Evolutionary conservation across 768 basidiomycete genomes (phyloP).

Genomic region (Naganishia onofrii): DNA sequence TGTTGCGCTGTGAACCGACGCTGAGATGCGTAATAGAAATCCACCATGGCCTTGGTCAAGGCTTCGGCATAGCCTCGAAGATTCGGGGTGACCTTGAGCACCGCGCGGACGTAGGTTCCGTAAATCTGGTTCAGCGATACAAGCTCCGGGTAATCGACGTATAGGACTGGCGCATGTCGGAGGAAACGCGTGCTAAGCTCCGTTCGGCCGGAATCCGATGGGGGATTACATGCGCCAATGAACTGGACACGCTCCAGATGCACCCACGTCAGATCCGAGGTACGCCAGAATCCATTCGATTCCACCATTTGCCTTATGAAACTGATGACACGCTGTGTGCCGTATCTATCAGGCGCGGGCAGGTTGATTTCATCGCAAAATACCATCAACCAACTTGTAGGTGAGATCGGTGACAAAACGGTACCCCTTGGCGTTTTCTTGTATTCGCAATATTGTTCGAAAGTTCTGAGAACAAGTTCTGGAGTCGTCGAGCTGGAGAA

Average conservation of each 20-base stretch:
- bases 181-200: constrained; percentile 95
- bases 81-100: constrained; percentile 91
- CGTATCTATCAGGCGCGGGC: constrained; percentile 94
- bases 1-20: constrained; percentile 89
- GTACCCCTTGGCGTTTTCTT: constrained; percentile 98
- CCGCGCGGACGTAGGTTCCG: constrained; percentile 92
- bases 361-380: constrained; percentile 99
- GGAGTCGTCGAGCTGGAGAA: constrained; percentile 99
- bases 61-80: constrained; percentile 89
- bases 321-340: constrained; percentile 96
- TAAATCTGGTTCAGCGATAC: constrained; percentile 97
- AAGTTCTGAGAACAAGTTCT: constrained; percentile 96
- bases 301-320: constrained; percentile 97
- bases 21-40: constrained; percentile 90
- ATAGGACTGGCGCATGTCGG: constrained; percentile 91
- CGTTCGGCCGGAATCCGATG: constrained; percentile 98
- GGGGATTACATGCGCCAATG: constrained; percentile 98
- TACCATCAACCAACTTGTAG: constrained; percentile 97
- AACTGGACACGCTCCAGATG: constrained; percentile 98
- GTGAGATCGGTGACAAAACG: constrained; percentile 85
- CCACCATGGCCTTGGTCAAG: constrained; percentile 95
- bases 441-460: constrained; percentile 99
- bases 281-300: constrained; percentile 88
- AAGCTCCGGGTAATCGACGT: constrained; percentile 99
- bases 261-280: constrained; percentile 94